Evolutionary conservation across 2,329 filamentous ascomycete genomes (phyloP).

Genomic region (Nemania sp.): DNA sequence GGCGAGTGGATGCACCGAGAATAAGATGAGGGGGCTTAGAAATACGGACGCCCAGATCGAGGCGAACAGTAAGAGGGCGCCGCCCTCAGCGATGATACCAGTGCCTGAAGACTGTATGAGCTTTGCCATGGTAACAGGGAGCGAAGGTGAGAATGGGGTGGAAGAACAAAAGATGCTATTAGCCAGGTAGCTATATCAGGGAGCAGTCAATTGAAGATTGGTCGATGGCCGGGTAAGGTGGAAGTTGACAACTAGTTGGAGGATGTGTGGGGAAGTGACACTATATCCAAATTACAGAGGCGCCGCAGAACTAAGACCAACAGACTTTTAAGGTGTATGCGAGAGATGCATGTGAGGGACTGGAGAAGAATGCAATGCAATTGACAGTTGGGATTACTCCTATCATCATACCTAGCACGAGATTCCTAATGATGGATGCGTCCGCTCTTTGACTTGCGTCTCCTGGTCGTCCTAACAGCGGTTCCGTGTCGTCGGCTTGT

Average conservation of each 20-base stretch:
- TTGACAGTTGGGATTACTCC: neutral
- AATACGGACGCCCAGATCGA: conserved; percentile 82
- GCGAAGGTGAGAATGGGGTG: neutral
- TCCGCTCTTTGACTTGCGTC: conserved; percentile 73
- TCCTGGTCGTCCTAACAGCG: conserved; percentile 71
- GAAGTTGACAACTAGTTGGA: conserved; percentile 11
- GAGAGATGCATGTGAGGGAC: conserved; percentile 6
- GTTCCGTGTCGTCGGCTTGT: conserved; percentile 62
- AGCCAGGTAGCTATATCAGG: neutral
- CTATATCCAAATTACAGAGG: conserved; percentile 19
- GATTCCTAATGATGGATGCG: conserved; percentile 68
- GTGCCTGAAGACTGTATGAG: conserved; percentile 64
- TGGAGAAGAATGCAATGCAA: conserved; percentile 4
- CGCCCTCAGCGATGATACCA: conserved; percentile 77
- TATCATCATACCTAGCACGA: conserved; percentile 67
- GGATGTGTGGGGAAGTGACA: conserved; percentile 14
- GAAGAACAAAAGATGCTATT: conserved; percentile 5
- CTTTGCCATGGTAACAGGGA: conserved; percentile 34
- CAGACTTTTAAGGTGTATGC: neutral
- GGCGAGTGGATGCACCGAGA: conserved; percentile 84
- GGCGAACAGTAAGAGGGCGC: conserved; percentile 73
- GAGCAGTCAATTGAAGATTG: neutral
- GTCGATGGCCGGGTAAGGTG: neutral
- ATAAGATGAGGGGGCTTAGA: conserved; percentile 71
- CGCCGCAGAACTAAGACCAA: conserved; percentile 4